Conservation (phyloP, 352 stramenopile genomes). For the Pythium periplocum region DNA sequence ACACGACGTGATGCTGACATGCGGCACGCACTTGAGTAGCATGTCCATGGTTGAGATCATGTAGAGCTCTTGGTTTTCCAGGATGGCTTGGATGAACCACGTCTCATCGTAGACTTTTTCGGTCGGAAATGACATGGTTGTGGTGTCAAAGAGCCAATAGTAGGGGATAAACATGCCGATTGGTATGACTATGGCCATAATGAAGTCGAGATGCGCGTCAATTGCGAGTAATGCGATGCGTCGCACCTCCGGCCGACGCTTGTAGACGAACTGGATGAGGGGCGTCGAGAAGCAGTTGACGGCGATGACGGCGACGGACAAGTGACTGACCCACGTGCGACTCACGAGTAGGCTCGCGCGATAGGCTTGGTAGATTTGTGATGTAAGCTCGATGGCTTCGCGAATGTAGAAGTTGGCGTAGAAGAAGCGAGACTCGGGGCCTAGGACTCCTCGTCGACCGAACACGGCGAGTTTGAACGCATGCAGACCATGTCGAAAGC, state of each 20-base stretch:
- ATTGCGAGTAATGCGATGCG: too few relatives aligned
- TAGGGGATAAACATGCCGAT: too few relatives aligned
- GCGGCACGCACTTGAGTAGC: too few relatives aligned
- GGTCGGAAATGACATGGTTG: constrained; percentile 1
- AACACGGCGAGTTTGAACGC: background rate
- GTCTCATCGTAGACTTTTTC: constrained; percentile 6
- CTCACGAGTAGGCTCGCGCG: background rate
- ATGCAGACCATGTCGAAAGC: too few relatives aligned
- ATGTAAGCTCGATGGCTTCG: background rate
- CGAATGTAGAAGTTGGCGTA: background rate
- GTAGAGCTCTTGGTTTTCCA: background rate
- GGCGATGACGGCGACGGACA: background rate
- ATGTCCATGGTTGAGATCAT: background rate
- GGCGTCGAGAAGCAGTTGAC: constrained; percentile 1
- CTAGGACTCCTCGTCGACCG: constrained; percentile 1
- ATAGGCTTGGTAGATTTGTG: background rate
- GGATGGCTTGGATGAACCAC: background rate
- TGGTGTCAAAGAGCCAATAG: too few relatives aligned
- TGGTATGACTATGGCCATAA: too few relatives aligned
- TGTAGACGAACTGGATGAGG: background rate
- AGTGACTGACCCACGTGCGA: background rate
- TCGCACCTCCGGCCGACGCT: too few relatives aligned
- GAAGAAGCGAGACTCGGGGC: background rate
- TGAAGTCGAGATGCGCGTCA: too few relatives aligned
- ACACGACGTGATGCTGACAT: too few relatives aligned